A percentile compares a stretch with the other conserved stretches of the same genome.
These are phyloP conservation scores for Solanum raphanifolium DNA, from an alignment of 257 asterid genomes.

Conservation along the genomic window DNA sequence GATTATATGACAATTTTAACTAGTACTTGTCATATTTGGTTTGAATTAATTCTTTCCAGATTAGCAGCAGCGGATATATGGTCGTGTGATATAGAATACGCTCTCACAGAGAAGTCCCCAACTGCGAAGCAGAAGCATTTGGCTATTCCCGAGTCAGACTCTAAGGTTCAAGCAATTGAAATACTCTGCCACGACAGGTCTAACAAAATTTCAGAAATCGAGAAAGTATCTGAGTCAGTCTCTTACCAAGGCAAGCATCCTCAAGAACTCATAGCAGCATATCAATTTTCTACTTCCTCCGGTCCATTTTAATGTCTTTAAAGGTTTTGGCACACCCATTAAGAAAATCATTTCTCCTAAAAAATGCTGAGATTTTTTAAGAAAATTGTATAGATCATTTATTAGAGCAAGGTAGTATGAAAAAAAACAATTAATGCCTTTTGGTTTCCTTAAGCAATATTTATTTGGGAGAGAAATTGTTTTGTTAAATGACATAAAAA, in stretches of 20 bases:
- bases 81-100: constrained; percentile 5
- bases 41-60: constrained; percentile 19
- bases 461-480: neutral
- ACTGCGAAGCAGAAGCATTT: constrained; percentile 13
- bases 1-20: neutral
- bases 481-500: neutral
- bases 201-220: constrained; percentile 13
- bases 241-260: constrained; percentile 24
- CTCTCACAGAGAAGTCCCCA: constrained; percentile 14
- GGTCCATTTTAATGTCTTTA: neutral
- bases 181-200: constrained; percentile 18
- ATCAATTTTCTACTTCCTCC: neutral
- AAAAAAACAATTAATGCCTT: neutral
- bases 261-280: constrained; percentile 5
- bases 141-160: constrained; percentile 6
- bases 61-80: constrained; percentile 16
- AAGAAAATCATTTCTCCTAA: neutral
- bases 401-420: neutral
- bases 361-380: neutral
- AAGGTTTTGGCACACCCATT: neutral
- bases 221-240: constrained; percentile 7
- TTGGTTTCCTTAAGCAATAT: neutral
- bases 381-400: neutral
- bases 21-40: neutral
- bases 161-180: constrained; percentile 12